These are phyloP conservation scores for Adiantum capillusveneris DNA, from an alignment of 75 land plant species.

Conservation along the genomic window DNA sequence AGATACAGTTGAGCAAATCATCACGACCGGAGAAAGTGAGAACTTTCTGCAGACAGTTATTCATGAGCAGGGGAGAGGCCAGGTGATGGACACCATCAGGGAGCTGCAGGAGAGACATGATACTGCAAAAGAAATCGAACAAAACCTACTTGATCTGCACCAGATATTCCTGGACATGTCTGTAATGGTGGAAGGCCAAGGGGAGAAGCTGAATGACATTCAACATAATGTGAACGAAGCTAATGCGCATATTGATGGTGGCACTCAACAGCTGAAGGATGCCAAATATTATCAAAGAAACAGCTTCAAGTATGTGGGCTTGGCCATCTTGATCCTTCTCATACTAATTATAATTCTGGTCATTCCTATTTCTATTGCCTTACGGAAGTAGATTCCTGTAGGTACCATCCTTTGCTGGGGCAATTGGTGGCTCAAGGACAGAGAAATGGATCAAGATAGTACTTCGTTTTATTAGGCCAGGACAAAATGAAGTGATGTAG, in stretches of 20 bases:
- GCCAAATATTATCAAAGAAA: constrained; percentile 61
- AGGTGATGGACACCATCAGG: constrained; percentile 56
- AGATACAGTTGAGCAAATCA: constrained; percentile 62
- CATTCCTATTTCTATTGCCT: constrained; percentile 24
- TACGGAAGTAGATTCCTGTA: no score
- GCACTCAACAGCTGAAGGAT: constrained; percentile 38
- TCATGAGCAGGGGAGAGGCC: constrained; percentile 66
- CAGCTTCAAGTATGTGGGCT: constrained; percentile 61
- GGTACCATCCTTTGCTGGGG: no score
- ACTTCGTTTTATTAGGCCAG: no score
- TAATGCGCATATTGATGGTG: constrained; percentile 41
- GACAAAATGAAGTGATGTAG: no score
- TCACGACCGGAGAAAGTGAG: constrained; percentile 59
- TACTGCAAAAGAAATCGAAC: constrained; percentile 73
- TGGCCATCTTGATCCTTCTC: constrained; percentile 48
- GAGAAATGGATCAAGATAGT: no score
- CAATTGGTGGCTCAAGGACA: no score
- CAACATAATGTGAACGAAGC: constrained; percentile 62
- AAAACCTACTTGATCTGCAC: constrained; percentile 73
- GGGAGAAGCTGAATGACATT: constrained; percentile 76
- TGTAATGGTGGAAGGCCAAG: constrained; percentile 81
- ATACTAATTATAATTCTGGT: constrained; percentile 37
- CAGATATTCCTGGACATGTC: constrained; percentile 94
- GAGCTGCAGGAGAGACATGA: constrained; percentile 83
- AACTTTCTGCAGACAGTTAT: constrained; percentile 53